phyloP scores from a whole-genome alignment of 257 asterid genomes.

The Coffea eugenioides region DNA sequence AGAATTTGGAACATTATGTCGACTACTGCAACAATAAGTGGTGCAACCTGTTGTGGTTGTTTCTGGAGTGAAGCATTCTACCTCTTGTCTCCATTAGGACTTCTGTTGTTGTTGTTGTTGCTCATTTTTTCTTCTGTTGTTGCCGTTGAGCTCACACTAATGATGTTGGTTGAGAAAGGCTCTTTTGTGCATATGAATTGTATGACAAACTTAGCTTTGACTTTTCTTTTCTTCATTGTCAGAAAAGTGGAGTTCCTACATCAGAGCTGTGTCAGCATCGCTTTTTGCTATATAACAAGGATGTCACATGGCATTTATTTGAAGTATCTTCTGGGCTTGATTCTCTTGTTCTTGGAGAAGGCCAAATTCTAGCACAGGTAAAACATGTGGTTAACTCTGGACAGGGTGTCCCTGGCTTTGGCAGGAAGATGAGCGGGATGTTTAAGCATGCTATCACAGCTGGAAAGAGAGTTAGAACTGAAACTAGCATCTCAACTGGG shows the following conservation, averaged over 20 bases:
- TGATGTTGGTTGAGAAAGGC: not conserved
- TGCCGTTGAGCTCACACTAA: not conserved
- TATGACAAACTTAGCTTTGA: not conserved
- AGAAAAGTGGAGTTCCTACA: constrained; percentile 79
- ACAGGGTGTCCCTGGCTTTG: constrained; percentile 82
- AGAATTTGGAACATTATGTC: not conserved
- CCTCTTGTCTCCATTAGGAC: not conserved
- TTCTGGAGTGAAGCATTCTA: not conserved
- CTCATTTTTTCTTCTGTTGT: not conserved
- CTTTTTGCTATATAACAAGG: constrained; percentile 60
- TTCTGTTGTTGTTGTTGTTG: not conserved
- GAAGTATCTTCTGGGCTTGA: constrained; percentile 93
- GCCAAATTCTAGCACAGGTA: constrained; percentile 93
- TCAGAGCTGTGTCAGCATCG: constrained; percentile 66
- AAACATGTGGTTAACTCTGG: constrained; percentile 81
- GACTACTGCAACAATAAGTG: not conserved
- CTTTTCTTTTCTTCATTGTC: constrained; percentile 21
- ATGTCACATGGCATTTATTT: constrained; percentile 74
- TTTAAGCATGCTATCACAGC: constrained; percentile 81
- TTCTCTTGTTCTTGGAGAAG: constrained; percentile 93
- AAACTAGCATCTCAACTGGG: constrained; percentile 78
- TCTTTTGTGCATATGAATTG: not conserved
- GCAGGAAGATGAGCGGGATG: constrained; percentile 68
- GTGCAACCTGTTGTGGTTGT: constrained; percentile 2
- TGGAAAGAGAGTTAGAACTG: constrained; percentile 90